Evolutionary conservation across 345 rosid genomes (phyloP), one percentile per base, ranked within the genome.

Genomic region (Trapa incisa): DNA sequence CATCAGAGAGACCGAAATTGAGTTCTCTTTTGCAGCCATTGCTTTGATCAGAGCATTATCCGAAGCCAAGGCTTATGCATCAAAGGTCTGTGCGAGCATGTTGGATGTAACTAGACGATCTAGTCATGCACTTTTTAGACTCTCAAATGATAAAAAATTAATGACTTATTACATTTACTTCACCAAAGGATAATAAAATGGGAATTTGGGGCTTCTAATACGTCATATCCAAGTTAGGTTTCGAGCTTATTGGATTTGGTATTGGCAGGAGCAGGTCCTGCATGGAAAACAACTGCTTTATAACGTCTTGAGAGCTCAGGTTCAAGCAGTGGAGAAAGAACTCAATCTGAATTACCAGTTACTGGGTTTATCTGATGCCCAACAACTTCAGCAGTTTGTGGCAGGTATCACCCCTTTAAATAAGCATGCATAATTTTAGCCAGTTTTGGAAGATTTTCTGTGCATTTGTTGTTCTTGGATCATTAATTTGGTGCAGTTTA

Each of bases 41-140:
- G 63, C 38, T 58, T 58, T 58, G 63, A 58, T 58, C 38, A 58
- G 63, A 58, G 63, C 63, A 8, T 58, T 58, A 58, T 58, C 63
- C 32, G 63, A 58, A 58, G 63, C 63, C 63, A 58, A 58, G 35
- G 63, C 63, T 58, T 58, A 58, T 58, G 63, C 38, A 32, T 58
- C 63, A 58, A 58, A 58, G 63, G 63, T 58, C 60, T 54, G 10
- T 54, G 32, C 22, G 14, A 14, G 3, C 16, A 41, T 41, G 43
- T 41, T 4, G 4, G 43, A 41, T 41, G 43, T 8, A 41, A 41
- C 43, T 41, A 41, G 43, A 8, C 43, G 43, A 41, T 41, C 43
- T 52, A 13, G 4, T 16, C 22, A 6, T 50, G 56, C 22, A 50
- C 2, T 50, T 14, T 50, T 50, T 14, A 50, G 56, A 50, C 5